Base-by-base conservation (phyloP, 495 filamentous ascomycete genomes). In the Chaetomidium leptoderma region DNA sequence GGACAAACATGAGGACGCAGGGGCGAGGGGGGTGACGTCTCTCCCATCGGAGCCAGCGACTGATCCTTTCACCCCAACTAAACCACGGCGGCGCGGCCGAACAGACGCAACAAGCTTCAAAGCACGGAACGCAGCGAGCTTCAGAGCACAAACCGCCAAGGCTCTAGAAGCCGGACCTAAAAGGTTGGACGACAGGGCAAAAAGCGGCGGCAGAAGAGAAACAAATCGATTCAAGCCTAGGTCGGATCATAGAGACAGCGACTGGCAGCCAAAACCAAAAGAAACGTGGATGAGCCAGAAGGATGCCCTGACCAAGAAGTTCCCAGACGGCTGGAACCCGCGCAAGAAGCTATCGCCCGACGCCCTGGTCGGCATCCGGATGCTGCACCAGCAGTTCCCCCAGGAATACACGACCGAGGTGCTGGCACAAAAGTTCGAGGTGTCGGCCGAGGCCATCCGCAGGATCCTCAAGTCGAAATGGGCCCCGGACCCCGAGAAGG, bases 281-380 rank as follows among this genome's bases (percentile, higher is more conserved):
- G 60, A 60, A 10, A 7, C 53, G 43, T 69, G 67, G 69, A 63
- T 47, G 54, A 50, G 46, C 16, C 67, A 71, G 49, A 70, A 68
- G 49, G 42, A 53, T 23, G 65, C 63, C 1, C 62, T 68, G n/a
- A 66, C 65, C 36, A 49, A 66, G 53, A 71, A 97, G 66, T 95
- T 97, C 63, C 79, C 83, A 1, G 73, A 78, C 7, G 84, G 85
- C 7, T 98, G 92, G 91, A 74, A 78, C 39, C 91, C 93, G 23
- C 77, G 77, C 26, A 97, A 95, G 73, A 84, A 84, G 55, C 82
- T 98, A 2, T 97, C 93, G 0, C 93, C 92, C 0, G 92, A 96
- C 69, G 89, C 92, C 11, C 67, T 95, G 11, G 86, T 91, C 16
- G 91, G 90, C 27, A 96, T 97, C 56, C 84, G 89, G 19, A 83